Conservation (phyloP, 2,329 filamentous ascomycete species). For the Cladophialophora yegresii region DNA sequence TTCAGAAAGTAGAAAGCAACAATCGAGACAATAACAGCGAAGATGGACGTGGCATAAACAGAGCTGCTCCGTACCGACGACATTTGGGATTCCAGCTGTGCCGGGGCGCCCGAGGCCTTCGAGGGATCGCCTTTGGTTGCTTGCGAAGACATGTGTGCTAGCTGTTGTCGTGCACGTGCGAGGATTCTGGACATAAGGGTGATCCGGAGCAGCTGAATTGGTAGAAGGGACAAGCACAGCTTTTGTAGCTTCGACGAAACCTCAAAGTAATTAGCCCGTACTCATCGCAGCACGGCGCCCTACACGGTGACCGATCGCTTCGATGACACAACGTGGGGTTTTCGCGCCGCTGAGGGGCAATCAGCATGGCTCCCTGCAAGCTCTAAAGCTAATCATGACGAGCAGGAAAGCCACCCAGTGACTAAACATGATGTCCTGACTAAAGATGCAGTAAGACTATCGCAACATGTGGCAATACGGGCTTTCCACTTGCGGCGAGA, state of each 20-base stretch:
- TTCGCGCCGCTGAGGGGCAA: not conserved
- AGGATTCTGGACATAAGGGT: constrained; percentile 25
- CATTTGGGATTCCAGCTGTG: constrained; percentile 13
- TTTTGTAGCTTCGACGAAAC: constrained; percentile 9
- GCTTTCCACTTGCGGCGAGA: constrained; percentile 3
- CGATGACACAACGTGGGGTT: constrained; percentile 4
- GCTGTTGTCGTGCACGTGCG: constrained; percentile 17
- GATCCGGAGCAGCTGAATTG: constrained; percentile 11
- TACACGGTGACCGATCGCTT: not conserved
- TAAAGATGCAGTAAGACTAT: constrained; percentile 26
- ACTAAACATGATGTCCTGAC: constrained; percentile 23
- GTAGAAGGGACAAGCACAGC: not conserved
- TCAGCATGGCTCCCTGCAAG: not conserved
- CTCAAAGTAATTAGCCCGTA: not conserved
- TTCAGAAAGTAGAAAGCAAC: constrained; percentile 15
- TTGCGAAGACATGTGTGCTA: constrained; percentile 14
- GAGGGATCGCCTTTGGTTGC: constrained; percentile 3
- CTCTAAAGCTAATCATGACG: not conserved
- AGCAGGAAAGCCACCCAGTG: constrained; percentile 1
- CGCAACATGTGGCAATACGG: not conserved
- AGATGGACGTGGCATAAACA: constrained; percentile 23
- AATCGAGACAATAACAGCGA: constrained; percentile 23
- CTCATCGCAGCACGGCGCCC: not conserved
- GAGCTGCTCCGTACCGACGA: constrained; percentile 30
- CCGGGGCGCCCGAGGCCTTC: not conserved